Base-by-base conservation (phyloP, 2,329 filamentous ascomycete genomes). In the Fusarium liriodendri region DNA sequence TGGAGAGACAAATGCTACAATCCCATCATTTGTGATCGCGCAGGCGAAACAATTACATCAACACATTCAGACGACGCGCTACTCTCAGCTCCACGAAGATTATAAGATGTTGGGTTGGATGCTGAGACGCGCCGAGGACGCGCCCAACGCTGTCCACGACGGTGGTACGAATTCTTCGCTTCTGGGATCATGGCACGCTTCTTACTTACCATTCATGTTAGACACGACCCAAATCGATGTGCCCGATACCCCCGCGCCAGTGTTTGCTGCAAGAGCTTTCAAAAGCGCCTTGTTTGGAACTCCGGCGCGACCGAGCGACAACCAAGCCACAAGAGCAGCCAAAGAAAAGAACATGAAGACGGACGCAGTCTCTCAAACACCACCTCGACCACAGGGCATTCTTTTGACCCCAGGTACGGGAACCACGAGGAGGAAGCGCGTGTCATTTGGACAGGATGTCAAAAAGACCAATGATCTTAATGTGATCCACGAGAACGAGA, bases 231-330 rank as follows among this genome's bases (percentile, higher is more conserved):
- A 87, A 70, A 75, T 88, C 45, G 90, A 92, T 18, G 84, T 85
- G 35, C 90, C 90, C 42, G 90, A 92, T 75, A 93, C 91, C 18
- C 91, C 91, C 8, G 91, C 89, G 0, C 90, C 91, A 2, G 87
- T 92, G 0, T 93, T 93, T 78, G 91, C 90, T 3, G 90, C 90
- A 40, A 87, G 91, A 68, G 91, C 91, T 7, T 84, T 93, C 77
- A 91, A 89, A 76, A 90, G 87, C 75, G 90, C 89, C 29, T 81
- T 93, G 54, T 92, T 92, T 76, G 91, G 91, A 45, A 90, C 89
- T 5, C 89, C 90, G 13, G 82, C 84, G 16, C 82, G 83, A 59
- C 79, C 79, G 16, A 79, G 79, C 54, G 80, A 84, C 57, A 82
- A 83, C 75, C 77, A 69, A 32, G 37, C 64, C 25, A 75, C 63